Conservation (phyloP, 2,329 filamentous ascomycete species). For the Colletotrichum sp. region DNA sequence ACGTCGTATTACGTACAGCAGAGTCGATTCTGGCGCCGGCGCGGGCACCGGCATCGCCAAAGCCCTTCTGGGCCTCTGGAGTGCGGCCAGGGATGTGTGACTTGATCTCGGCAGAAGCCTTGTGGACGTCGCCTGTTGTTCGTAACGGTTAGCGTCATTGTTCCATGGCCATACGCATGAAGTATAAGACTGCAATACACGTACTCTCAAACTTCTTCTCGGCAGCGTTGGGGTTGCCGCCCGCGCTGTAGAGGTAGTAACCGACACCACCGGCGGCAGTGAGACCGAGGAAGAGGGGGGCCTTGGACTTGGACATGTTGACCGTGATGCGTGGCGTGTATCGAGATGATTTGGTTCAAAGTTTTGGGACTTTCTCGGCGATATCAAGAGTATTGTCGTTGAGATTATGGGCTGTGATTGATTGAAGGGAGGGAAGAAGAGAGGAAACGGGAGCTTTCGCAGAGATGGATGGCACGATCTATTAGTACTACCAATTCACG, state of each 20-base stretch:
- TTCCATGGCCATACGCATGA: background rate
- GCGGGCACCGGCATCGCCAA: constrained; percentile 50
- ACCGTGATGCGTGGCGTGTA: background rate
- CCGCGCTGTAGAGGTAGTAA: constrained; percentile 91
- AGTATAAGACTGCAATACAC: constrained; percentile 27
- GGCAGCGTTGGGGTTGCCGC: constrained; percentile 81
- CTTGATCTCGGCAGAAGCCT: constrained; percentile 69
- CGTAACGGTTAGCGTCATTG: background rate
- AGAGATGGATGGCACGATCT: constrained; percentile 9
- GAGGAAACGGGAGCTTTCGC: background rate
- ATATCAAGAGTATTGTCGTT: background rate
- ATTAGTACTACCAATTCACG: constrained; percentile 19
- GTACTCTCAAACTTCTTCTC: constrained; percentile 86
- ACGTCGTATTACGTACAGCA: constrained; percentile 60
- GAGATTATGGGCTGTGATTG: constrained; percentile 1
- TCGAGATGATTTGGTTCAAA: background rate
- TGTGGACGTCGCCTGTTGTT: constrained; percentile 74
- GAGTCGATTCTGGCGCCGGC: constrained; percentile 72
- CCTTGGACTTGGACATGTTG: constrained; percentile 52
- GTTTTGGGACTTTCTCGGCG: background rate
- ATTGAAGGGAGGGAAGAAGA: background rate
- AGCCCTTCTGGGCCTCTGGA: constrained; percentile 68
- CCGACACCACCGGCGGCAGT: constrained; percentile 72
- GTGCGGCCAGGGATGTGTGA: constrained; percentile 66
- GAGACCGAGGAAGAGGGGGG: constrained; percentile 60